These are phyloP conservation scores for Penicillium sp. DNA, from an alignment of 2,329 filamentous ascomycete species.

Conservation along the genomic window DNA sequence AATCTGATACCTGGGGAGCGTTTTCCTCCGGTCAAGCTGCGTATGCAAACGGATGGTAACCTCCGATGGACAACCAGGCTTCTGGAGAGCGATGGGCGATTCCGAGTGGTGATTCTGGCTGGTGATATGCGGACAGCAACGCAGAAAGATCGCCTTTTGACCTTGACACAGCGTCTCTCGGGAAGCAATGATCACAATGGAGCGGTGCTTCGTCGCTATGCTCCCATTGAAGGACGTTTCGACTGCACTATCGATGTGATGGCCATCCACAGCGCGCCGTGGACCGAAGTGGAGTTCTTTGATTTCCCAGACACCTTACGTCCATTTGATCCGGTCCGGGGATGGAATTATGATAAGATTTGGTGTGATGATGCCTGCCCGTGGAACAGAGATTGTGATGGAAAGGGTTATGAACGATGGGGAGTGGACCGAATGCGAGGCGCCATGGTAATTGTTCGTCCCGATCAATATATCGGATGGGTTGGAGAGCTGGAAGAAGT, in stretches of 20 bases:
- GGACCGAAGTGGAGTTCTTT: slow-evolving; percentile 57
- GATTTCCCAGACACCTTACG: slow-evolving; percentile 58
- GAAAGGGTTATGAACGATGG: slow-evolving; percentile 37
- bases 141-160: slow-evolving; percentile 55
- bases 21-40: slow-evolving; percentile 23
- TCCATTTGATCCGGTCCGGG: slow-evolving; percentile 54
- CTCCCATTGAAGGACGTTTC: slow-evolving; percentile 45
- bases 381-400: slow-evolving; percentile 34
- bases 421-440: slow-evolving; percentile 33
- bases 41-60: slow-evolving; percentile 25
- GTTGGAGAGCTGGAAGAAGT: slow-evolving; percentile 36
- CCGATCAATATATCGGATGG: slow-evolving; percentile 40
- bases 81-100: slow-evolving; percentile 43
- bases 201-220: slow-evolving; percentile 53
- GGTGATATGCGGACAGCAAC: slow-evolving; percentile 59
- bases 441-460: slow-evolving; percentile 32
- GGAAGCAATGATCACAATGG: slow-evolving; percentile 4
- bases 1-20: slow-evolving; percentile 26
- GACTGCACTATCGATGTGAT: slow-evolving; percentile 64
- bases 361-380: slow-evolving; percentile 57
- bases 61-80: slow-evolving; percentile 29
- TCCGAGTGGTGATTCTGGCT: slow-evolving; percentile 59
- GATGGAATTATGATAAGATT: slow-evolving; percentile 64
- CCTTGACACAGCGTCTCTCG: slow-evolving; percentile 54
- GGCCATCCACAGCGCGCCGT: slow-evolving; percentile 63